These are phyloP conservation scores for Calonectria pseudoreteaudii DNA, from an alignment of 2,329 filamentous ascomycete species.

Conservation along the genomic window DNA sequence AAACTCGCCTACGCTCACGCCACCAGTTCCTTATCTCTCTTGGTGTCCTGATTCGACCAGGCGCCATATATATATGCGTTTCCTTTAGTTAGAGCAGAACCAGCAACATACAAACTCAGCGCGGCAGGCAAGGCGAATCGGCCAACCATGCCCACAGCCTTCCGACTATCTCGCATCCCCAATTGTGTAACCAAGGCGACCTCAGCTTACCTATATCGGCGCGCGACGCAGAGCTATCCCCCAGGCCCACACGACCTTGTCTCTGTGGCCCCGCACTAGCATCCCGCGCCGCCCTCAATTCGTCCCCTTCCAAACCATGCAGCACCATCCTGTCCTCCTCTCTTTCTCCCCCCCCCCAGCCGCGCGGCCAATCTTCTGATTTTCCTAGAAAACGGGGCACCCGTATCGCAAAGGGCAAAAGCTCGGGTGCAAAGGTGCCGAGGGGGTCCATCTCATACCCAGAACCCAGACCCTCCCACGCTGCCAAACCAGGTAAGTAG, in stretches of 20 bases:
- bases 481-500: conserved; percentile 16
- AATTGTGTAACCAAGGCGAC: neutral
- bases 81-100: neutral
- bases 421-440: conserved; percentile 7
- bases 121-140: neutral
- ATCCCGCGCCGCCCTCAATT: neutral
- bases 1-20: neutral
- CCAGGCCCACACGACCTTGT: neutral
- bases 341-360: conserved; percentile 1
- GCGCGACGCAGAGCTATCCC: neutral
- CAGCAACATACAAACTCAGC: neutral
- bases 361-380: conserved; percentile 7
- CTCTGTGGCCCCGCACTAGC: neutral
- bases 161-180: neutral
- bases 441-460: neutral
- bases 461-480: conserved; percentile 7
- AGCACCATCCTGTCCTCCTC: neutral
- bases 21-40: neutral
- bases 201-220: neutral
- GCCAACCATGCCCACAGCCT: neutral
- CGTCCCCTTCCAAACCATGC: neutral
- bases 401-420: conserved; percentile 9
- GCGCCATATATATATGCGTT: neutral
- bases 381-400: conserved; percentile 1
- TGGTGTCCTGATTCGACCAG: neutral